Percentiles rank a stretch among this genome's conserved stretches.
Evolutionary conservation across 768 basidiomycete genomes (phyloP).

Genomic region (Boletus rex-veris): DNA sequence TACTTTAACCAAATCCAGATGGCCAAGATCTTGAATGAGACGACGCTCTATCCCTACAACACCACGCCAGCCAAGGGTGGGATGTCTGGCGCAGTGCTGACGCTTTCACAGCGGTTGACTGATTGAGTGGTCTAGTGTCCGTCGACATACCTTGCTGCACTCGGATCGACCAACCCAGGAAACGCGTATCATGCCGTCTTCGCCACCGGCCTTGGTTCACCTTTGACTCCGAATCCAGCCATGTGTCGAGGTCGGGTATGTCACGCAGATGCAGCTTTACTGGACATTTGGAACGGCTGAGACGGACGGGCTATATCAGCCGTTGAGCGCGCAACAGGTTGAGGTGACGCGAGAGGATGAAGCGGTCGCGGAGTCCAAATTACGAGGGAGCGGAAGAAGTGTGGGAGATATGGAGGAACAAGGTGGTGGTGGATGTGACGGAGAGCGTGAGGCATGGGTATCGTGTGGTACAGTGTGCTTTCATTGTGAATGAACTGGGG

Average conservation of each 20-base stretch:
- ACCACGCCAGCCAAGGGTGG: slow-evolving; percentile 3
- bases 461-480: slow-evolving; percentile 7
- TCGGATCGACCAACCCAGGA: slow-evolving; percentile 3
- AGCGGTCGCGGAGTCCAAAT: slow-evolving; percentile 12
- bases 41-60: slow-evolving; percentile 16
- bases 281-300: slow-evolving; percentile 8
- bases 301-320: slow-evolving; percentile 17
- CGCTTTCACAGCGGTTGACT: slow-evolving; percentile 11
- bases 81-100: slow-evolving; percentile 13
- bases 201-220: slow-evolving; percentile 3
- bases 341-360: too few relatives aligned
- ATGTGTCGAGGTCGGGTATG: slow-evolving; percentile 4
- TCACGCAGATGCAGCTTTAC: slow-evolving; percentile 19
- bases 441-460: slow-evolving; percentile 6
- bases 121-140: slow-evolving; percentile 8
- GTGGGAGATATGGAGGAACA: slow-evolving; percentile 7
- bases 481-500: slow-evolving; percentile 13
- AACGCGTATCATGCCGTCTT: background rate
- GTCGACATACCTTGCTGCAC: slow-evolving; percentile 8
- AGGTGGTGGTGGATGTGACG: slow-evolving; percentile 6
- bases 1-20: slow-evolving; percentile 11
- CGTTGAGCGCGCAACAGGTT: slow-evolving; percentile 3
- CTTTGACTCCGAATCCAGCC: slow-evolving; percentile 11
- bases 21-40: slow-evolving; percentile 8
- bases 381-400: slow-evolving; percentile 3